These are phyloP conservation scores for Melastoma candidum DNA, from an alignment of 441 rosid genomes.

Conservation along the genomic window DNA sequence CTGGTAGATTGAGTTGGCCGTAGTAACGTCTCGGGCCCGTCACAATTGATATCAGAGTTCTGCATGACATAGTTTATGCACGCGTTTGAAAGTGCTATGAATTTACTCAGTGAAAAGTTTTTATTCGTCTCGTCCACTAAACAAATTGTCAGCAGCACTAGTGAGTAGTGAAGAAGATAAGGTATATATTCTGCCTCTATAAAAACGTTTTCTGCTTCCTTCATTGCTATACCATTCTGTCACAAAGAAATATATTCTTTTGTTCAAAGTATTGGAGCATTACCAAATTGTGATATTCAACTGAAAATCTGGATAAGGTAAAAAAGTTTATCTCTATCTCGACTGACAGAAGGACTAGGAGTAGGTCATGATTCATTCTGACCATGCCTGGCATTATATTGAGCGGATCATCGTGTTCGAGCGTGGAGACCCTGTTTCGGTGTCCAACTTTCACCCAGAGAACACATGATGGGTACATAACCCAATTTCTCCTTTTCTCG, in stretches of 20 bases:
- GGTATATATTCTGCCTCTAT: slow-evolving; percentile 25
- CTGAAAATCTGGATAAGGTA: no score
- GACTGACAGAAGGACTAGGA: no score
- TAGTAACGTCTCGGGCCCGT: no score
- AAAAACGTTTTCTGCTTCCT: slow-evolving; percentile 3
- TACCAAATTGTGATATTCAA: no score
- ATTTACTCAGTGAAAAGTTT: slow-evolving; percentile 58
- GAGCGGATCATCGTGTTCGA: slow-evolving; percentile 75
- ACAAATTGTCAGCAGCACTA: slow-evolving; percentile 65
- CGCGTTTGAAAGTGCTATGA: slow-evolving; percentile 69
- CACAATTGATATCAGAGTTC: no score
- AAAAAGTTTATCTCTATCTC: no score
- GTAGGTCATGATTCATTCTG: background rate
- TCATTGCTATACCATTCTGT: background rate
- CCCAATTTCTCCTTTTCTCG: background rate
- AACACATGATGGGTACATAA: slow-evolving; percentile 51
- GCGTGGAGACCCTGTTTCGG: slow-evolving; percentile 68
- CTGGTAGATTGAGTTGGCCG: no score
- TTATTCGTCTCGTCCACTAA: slow-evolving; percentile 55
- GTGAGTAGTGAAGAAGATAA: slow-evolving; percentile 39
- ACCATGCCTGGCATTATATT: slow-evolving; percentile 2
- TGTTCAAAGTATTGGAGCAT: no score
- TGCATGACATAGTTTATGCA: slow-evolving; percentile 44
- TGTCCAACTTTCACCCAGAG: slow-evolving; percentile 76
- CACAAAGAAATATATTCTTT: no score